Conservation (phyloP, 106 monocot genomes). For the Phalaenopsis aphrodite region DNA sequence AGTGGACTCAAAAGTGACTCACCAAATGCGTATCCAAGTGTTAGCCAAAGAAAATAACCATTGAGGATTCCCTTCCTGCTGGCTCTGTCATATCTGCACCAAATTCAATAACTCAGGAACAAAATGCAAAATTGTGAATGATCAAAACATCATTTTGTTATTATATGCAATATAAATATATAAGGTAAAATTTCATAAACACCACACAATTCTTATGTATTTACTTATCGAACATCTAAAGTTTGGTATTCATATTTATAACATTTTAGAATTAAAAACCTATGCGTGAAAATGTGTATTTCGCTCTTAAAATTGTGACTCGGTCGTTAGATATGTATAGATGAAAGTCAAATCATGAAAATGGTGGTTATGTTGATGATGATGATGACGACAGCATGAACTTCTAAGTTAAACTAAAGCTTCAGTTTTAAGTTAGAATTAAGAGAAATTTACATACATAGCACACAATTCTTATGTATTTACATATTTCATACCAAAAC, state of each 20-base stretch:
- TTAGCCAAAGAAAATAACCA: conserved; percentile 77
- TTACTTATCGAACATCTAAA: too few species aligned
- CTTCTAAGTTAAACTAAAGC: background rate
- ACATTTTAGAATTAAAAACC: too few species aligned
- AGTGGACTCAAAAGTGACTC: conserved; percentile 10
- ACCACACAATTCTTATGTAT: too few species aligned
- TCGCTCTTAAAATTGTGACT: too few species aligned
- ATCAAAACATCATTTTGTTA: background rate
- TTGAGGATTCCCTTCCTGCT: conserved; percentile 44
- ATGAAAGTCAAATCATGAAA: background rate
- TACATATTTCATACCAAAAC: too few species aligned
- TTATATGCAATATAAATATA: too few species aligned
- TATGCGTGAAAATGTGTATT: too few species aligned
- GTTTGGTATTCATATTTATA: too few species aligned
- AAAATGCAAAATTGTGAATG: background rate
- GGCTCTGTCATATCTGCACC: conserved; percentile 63
- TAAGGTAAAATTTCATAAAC: too few species aligned
- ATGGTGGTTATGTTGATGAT: background rate
- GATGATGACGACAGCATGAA: background rate
- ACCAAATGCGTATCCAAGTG: conserved; percentile 70
- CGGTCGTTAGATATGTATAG: too few species aligned
- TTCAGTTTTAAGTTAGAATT: background rate
- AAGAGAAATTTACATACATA: background rate
- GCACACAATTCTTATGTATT: background rate
- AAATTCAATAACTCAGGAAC: background rate